Evolutionary conservation across 2,329 filamentous ascomycete genomes (phyloP).

Genomic region (Fusarium haematococcum): DNA sequence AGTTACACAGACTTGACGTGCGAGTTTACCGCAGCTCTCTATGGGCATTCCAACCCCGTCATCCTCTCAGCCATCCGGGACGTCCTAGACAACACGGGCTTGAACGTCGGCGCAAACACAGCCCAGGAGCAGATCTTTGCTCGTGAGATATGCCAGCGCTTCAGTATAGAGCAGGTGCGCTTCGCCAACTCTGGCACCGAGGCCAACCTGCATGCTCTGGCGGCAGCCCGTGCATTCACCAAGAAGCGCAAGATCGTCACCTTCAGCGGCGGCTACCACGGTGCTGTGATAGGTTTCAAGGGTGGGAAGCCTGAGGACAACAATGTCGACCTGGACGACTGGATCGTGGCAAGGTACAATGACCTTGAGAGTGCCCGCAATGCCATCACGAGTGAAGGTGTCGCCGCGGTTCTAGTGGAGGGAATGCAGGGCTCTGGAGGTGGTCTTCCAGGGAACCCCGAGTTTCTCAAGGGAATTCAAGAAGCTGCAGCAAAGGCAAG

Average conservation of each 20-base stretch:
- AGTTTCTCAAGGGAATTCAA: constrained; percentile 66
- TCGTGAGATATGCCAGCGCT: constrained; percentile 63
- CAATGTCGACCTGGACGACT: constrained; percentile 65
- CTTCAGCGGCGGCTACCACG: constrained; percentile 59
- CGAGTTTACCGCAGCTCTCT: constrained; percentile 74
- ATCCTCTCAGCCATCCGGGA: constrained; percentile 62
- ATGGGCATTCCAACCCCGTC: constrained; percentile 71
- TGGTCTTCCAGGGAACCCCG: constrained; percentile 60
- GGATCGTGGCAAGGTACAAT: constrained; percentile 72
- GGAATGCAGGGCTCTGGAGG: constrained; percentile 74
- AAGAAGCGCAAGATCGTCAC: constrained; percentile 61
- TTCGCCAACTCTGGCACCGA: constrained; percentile 77
- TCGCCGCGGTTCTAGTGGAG: constrained; percentile 75
- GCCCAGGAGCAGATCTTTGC: constrained; percentile 65
- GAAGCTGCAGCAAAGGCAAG: constrained; percentile 55
- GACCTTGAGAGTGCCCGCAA: constrained; percentile 60
- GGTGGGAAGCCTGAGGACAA: constrained; percentile 52
- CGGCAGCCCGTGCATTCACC: constrained; percentile 61
- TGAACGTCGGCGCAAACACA: constrained; percentile 67
- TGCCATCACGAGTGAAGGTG: constrained; percentile 57
- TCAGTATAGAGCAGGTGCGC: constrained; percentile 66
- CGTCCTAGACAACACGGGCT: constrained; percentile 59
- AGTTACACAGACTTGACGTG: constrained; percentile 71
- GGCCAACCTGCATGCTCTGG: constrained; percentile 70
- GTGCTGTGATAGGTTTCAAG: constrained; percentile 52